phyloP scores from a whole-genome alignment of 805 yeast genomes.

The Saccharomycopsis sp. region DNA sequence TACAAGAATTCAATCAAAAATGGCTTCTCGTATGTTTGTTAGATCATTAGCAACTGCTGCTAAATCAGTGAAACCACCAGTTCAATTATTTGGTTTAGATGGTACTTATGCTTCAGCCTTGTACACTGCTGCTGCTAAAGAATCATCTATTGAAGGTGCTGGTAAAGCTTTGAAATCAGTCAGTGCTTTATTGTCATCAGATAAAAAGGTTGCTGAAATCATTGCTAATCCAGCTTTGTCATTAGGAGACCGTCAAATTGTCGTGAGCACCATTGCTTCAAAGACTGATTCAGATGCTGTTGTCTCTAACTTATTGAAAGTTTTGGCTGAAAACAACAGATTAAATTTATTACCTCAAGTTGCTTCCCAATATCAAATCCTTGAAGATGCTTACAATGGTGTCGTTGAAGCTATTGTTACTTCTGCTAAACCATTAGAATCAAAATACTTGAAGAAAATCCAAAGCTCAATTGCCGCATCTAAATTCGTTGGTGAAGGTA shows the following conservation, averaged over 20 bases:
- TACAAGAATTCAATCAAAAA: constrained; percentile 24
- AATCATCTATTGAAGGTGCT: constrained; percentile 66
- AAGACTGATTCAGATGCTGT: constrained; percentile 54
- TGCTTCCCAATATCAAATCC: constrained; percentile 61
- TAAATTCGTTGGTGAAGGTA: constrained; percentile 73
- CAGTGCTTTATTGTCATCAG: constrained; percentile 47
- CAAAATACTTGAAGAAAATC: constrained; percentile 69
- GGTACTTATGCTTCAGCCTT: constrained; percentile 97
- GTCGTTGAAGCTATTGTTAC: constrained; percentile 90
- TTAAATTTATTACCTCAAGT: constrained; percentile 60
- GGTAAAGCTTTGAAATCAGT: constrained; percentile 54
- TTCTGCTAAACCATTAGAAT: constrained; percentile 78
- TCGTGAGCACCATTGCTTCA: constrained; percentile 52
- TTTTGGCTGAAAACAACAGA: constrained; percentile 93
- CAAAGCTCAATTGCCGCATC: constrained; percentile 74
- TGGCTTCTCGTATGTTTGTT: constrained; percentile 59
- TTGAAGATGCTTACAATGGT: constrained; percentile 87
- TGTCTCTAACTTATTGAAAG: constrained; percentile 71
- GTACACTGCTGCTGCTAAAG: constrained; percentile 84
- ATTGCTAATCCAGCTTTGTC: constrained; percentile 82
- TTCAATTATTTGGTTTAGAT: constrained; percentile 89
- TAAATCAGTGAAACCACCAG: constrained; percentile 69
- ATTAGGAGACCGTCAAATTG: constrained; percentile 60
- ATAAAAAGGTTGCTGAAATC: constrained; percentile 53
- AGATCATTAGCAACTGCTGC: constrained; percentile 73